Evolutionary conservation across 139 green algal species (phyloP), one percentile per base, ranked within the genome.

Genomic region (Closterium sp.): DNA sequence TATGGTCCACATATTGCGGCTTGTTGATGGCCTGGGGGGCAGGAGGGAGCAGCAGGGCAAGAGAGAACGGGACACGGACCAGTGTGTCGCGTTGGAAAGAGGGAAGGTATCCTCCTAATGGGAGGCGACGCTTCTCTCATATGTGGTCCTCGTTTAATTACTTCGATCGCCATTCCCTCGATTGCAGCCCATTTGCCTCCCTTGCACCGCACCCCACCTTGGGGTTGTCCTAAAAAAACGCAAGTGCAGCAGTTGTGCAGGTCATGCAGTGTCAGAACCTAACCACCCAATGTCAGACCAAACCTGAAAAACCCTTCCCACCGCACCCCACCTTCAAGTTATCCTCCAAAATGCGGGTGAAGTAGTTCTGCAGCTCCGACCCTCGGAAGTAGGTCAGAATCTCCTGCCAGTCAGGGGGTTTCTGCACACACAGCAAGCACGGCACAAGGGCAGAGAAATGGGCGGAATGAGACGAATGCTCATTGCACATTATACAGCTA

Each of bases 331-430:
- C 97, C 93, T 98, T 98, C 79, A 99, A 89, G 96, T 99, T 97
- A 92, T 99, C 98, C 95, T 99, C 98, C 88, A 99, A 96, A 38
- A 99, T 96, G 10, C 96, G 95, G 7, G 97, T 98, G 96, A 99
- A 99, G 96, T 99, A 99, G 96, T 99, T 99, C 89, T 99, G 98
- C 90, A 99, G 96, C 96, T 99, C 98, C 9, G 92, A 97, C 79
- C 98, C 98, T 85, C 98, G 96, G 95, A 99, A 99, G 96, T 99
- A 97, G 9, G 96, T 96, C 90, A 99, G 92, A 90, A 99, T 99
- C 90, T 99, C 98, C 92, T 98, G 95, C 98, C 98, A 99, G 95
- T 99, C 97, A 29, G 98, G 98, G 1, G 96, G 96, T 89, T 95
- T 94, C 96, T 98, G 92, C 70, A 31, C n/a, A 42, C 29, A 32